phyloP scores from a whole-genome alignment of 1,139 yeast species.

The Candida sp. region DNA sequence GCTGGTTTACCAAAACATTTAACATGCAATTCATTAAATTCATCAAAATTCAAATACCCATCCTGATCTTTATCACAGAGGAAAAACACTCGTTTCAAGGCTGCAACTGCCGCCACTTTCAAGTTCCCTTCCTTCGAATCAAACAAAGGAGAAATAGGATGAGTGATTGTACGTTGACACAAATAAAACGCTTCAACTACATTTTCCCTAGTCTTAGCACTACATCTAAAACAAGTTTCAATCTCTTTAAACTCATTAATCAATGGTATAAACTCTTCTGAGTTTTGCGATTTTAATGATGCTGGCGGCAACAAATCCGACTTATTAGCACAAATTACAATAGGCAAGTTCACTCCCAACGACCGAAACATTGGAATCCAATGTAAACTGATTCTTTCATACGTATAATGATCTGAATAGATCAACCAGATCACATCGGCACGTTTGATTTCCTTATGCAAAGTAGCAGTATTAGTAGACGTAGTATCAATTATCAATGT shows the following conservation, averaged over 20 bases:
- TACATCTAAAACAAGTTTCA: conserved; percentile 85
- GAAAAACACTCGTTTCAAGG: conserved; percentile 78
- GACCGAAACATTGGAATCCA: conserved; percentile 96
- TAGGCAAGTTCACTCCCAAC: conserved; percentile 88
- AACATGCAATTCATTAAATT: conserved; percentile 63
- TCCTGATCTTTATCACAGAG: conserved; percentile 90
- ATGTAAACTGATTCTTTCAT: conserved; percentile 83
- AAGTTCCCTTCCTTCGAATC: conserved; percentile 87
- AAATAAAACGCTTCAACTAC: conserved; percentile 88
- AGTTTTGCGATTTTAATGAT: conserved; percentile 31
- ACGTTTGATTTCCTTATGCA: conserved; percentile 73
- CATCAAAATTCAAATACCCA: conserved; percentile 69
- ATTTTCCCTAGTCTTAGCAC: conserved; percentile 76
- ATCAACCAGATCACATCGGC: conserved; percentile 95
- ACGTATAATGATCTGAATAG: conserved; percentile 90
- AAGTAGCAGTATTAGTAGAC: conserved; percentile 54
- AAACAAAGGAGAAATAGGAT: conserved; percentile 88
- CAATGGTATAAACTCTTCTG: conserved; percentile 83
- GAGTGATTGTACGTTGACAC: conserved; percentile 88
- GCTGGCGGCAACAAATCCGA: conserved; percentile 44
- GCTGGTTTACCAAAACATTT: conserved; percentile 65
- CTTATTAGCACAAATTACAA: conserved; percentile 87
- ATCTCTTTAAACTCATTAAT: conserved; percentile 91
- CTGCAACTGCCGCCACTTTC: conserved; percentile 74
- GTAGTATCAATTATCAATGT: conserved; percentile 81